Evolutionary conservation across 768 basidiomycete genomes (phyloP), one percentile per base, ranked within the genome.

Genomic region (Phylloporus arenicola): DNA sequence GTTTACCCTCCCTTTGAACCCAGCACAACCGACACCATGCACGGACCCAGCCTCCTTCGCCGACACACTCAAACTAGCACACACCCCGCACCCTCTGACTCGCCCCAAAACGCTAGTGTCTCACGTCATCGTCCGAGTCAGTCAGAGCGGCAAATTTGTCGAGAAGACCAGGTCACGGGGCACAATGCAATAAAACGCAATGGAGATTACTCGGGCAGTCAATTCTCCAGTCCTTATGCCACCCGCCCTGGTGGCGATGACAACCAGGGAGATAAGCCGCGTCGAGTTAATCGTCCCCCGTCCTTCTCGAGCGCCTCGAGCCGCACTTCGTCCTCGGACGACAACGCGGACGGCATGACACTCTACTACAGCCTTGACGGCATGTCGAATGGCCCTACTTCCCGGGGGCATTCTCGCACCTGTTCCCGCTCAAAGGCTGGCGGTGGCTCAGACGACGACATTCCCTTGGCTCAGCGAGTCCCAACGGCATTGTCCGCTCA

Each of bases 401-500:
- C 68, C 6, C 57, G 57, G 27, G 43, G 58, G 16, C 55, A 59
- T 12, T 64, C 63, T n/a, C 54, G 58, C 16, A 50, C 53, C 13
- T 58, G 48, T 38, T 59, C 60, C 47, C 64, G 49, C 41, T 55
- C 60, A 43, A 58, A 40, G 48, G 10, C 55, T 25, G 66, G 55
- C 43, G 63, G 65, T 29, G 68, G 68, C 27, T 74, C 77, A 34
- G 83, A 88, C 47, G 92, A 95, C 63, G 86, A 95, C 57, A 73
- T 92, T 1, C 92, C 92, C 1, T 75, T 95, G 14, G 92, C 91
- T 3, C 82, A 80, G 55, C 76, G 83, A 27, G 89, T 92, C 48
- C 92, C 92, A 4, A 84, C 83, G 1, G 92, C 92, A 4, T 68
- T 95, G 51, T 78, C 75, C 3, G 92, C 90, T 10, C 92, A 95